Evolutionary conservation across 1,139 yeast species (phyloP).

Genomic region (Diutina ranongensis): DNA sequence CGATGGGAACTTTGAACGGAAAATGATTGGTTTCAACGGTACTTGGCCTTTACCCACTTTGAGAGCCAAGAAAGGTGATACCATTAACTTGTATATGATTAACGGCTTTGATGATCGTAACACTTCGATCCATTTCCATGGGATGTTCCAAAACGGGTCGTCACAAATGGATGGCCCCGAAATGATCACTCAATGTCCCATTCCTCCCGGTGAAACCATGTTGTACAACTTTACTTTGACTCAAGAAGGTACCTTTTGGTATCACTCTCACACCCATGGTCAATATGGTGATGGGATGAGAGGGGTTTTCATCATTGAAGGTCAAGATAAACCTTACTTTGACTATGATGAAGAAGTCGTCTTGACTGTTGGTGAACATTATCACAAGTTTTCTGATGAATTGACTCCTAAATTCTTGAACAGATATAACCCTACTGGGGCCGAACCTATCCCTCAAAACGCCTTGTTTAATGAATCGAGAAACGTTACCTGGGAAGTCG

Average conservation of each 20-base stretch:
- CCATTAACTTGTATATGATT: slow-evolving; percentile 53
- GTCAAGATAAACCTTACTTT: background rate
- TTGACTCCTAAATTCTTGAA: background rate
- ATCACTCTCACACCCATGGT: slow-evolving; percentile 6
- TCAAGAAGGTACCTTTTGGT: slow-evolving; percentile 5
- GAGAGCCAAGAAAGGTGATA: slow-evolving; percentile 63
- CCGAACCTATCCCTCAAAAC: slow-evolving; percentile 6
- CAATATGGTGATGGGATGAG: slow-evolving; percentile 7
- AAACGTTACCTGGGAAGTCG: slow-evolving; percentile 4
- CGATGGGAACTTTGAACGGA: slow-evolving; percentile 58
- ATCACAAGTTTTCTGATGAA: background rate
- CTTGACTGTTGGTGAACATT: slow-evolving; percentile 15
- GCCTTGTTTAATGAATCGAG: slow-evolving; percentile 4
- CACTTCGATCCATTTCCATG: slow-evolving; percentile 21
- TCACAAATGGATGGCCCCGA: slow-evolving; percentile 6
- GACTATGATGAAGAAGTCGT: slow-evolving; percentile 16
- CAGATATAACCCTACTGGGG: slow-evolving; percentile 6
- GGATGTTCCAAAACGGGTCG: slow-evolving; percentile 6
- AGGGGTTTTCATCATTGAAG: slow-evolving; percentile 6
- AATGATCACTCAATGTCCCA: slow-evolving; percentile 6
- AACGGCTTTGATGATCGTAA: slow-evolving; percentile 58
- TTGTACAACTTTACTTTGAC: slow-evolving; percentile 5
- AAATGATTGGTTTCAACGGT: slow-evolving; percentile 70
- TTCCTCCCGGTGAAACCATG: slow-evolving; percentile 5
- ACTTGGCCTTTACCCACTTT: slow-evolving; percentile 81